Evolutionary conservation across 1,284 basidiomycete species (phyloP).

Genomic region (Bondarzewia mesenterica): DNA sequence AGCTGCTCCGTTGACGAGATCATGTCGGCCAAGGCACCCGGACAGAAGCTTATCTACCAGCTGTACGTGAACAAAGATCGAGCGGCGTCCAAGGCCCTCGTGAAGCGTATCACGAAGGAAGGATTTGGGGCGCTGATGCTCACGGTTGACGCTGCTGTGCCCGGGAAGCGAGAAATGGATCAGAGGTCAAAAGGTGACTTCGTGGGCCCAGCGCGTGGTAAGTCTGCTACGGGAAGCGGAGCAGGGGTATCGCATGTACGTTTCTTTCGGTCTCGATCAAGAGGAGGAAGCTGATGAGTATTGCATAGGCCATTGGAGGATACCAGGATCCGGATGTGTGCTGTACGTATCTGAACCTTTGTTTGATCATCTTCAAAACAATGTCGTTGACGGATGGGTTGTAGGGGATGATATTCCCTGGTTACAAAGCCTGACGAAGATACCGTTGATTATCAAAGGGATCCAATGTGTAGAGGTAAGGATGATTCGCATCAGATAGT

Average conservation of each 20-base stretch:
- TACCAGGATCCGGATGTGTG: constrained; percentile 54
- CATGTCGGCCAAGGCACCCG: constrained; percentile 35
- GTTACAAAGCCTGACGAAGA: constrained; percentile 33
- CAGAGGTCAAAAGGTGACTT: constrained; percentile 19
- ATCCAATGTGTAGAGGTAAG: constrained; percentile 33
- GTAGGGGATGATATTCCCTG: constrained; percentile 28
- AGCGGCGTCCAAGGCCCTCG: constrained; percentile 42
- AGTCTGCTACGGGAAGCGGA: constrained; percentile 25
- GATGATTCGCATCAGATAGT: not conserved
- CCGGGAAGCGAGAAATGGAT: constrained; percentile 48
- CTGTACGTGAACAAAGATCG: constrained; percentile 54
- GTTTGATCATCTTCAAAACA: not conserved
- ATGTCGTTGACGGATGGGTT: not conserved
- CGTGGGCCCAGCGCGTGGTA: constrained; percentile 42
- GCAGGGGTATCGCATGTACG: constrained; percentile 36
- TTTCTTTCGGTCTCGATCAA: not conserved
- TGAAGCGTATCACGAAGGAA: constrained; percentile 38
- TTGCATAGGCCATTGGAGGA: constrained; percentile 16
- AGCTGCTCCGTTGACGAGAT: constrained; percentile 51
- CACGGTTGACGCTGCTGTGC: constrained; percentile 62
- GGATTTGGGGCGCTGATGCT: constrained; percentile 48
- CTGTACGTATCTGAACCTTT: constrained; percentile 32
- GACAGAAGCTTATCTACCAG: constrained; percentile 45
- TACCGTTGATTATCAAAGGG: constrained; percentile 45
- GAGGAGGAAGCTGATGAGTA: constrained; percentile 1